Base-by-base conservation (phyloP, 345 rosid species). In the Kernera saxatilis region DNA sequence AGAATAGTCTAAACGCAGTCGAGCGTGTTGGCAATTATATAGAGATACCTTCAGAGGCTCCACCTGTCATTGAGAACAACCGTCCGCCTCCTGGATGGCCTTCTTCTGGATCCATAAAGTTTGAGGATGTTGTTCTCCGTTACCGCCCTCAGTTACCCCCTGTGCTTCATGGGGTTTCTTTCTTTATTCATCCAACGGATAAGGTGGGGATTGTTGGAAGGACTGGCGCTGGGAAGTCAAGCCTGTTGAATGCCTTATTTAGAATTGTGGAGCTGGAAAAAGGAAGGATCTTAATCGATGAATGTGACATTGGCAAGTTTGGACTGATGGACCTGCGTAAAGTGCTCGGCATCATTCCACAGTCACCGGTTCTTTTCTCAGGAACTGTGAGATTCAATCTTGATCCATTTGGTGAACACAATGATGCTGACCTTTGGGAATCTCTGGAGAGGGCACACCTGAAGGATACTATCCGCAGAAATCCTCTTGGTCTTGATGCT, bases 61-160 rank as follows among this genome's bases (percentile, higher is more conserved):
- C 98, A 11, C 81, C 59, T 30, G 67, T 92, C 41, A 77, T 94
- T 41, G 96, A 94, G 76, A 80, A 69, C 72, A 88, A 85, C 78
- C 93, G 97, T 10, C 99, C 99, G n/a, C 98, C 99, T 79, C 97
- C 98, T 23, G 98, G 87, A 64, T 94, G 99, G 99, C 99, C 99
- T 39, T 94, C 99, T 15, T 89, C 98, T 22, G 99, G 99, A 63
- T 81, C 96, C 37, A 89, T 94, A 35, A 88, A 81, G 70, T 94
- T 94, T 72, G 97, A 91, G 72, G 93, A 89, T 75, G 98, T 81
- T 81, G 87, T 94, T 78, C 84, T 94, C 18, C 98, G 99, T 18
- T 94, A 94, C 56, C 83, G 99, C 64, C 91, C 90, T 62, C 96
- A 89, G 81, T 90, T 92, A 78, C 98, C 98, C 11, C 93, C 99